Evolutionary conservation across 805 yeast genomes (phyloP).

Genomic region (Osmozyma mogii): DNA sequence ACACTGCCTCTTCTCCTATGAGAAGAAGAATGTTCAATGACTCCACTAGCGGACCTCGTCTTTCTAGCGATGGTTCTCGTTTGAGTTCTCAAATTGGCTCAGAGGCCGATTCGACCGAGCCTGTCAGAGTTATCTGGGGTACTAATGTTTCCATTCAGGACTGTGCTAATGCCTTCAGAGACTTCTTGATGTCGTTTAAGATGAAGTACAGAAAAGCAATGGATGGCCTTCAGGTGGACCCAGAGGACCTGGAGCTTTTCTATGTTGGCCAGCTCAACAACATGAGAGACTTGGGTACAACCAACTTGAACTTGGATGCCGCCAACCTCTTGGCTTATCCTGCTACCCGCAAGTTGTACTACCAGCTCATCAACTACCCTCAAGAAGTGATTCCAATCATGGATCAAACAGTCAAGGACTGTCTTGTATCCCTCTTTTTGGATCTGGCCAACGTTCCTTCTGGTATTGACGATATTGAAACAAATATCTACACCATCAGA

Average conservation of each 20-base stretch:
- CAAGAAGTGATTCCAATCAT: conserved; percentile 95
- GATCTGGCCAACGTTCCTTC: conserved; percentile 27
- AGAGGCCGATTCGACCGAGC: conserved; percentile 46
- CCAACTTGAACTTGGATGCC: conserved; percentile 81
- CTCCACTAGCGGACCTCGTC: conserved; percentile 9
- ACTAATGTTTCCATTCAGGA: conserved; percentile 92
- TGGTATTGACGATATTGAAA: conserved; percentile 63
- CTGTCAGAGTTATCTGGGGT: conserved; percentile 95
- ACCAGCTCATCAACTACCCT: conserved; percentile 86
- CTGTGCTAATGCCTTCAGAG: conserved; percentile 69
- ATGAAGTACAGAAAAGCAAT: conserved; percentile 56
- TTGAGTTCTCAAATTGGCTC: conserved; percentile 15
- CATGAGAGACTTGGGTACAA: conserved; percentile 71
- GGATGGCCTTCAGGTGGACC: conserved; percentile 33
- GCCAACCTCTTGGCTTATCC: conserved; percentile 70
- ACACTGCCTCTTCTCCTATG: conserved; percentile 58
- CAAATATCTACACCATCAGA: conserved; percentile 76
- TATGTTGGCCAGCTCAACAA: conserved; percentile 67
- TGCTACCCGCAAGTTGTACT: conserved; percentile 68
- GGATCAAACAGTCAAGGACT: conserved; percentile 93
- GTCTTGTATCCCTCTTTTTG: conserved; percentile 66
- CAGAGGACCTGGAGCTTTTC: conserved; percentile 62
- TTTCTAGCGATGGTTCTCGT: conserved; percentile 20
- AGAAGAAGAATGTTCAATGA: conserved; percentile 51
- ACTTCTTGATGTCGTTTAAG: conserved; percentile 79